Evolutionary conservation across 78 protist species (phyloP).

Genomic region (Speleostelium caveatum): DNA sequence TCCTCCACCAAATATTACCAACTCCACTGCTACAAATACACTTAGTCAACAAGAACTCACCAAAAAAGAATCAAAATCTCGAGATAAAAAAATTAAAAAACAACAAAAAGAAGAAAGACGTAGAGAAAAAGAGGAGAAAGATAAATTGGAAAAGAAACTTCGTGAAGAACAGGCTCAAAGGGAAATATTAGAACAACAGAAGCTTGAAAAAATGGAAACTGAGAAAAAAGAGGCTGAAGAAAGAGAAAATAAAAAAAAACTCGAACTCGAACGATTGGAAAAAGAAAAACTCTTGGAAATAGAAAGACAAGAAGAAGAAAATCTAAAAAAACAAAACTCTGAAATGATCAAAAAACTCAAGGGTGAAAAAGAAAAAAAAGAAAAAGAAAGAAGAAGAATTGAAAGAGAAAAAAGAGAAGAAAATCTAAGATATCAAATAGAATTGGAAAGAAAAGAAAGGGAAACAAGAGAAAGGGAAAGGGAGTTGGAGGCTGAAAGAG

Average conservation of each 20-base stretch:
- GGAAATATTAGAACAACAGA: slow-evolving; percentile 12
- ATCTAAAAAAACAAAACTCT: not conserved
- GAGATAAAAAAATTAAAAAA: slow-evolving; percentile 12
- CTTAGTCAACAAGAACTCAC: not conserved
- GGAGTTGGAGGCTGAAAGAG: slow-evolving; percentile 9
- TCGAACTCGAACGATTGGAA: slow-evolving; percentile 17
- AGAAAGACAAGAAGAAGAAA: slow-evolving; percentile 36
- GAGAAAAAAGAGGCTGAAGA: slow-evolving; percentile 52
- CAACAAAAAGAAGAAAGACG: slow-evolving; percentile 54
- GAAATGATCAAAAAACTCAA: not conserved
- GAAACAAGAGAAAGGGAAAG: slow-evolving; percentile 28
- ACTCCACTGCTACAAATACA: not conserved
- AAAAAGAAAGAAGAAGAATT: slow-evolving; percentile 39
- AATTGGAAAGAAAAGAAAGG: slow-evolving; percentile 24
- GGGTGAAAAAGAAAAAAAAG: slow-evolving; percentile 22
- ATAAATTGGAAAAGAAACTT: slow-evolving; percentile 1
- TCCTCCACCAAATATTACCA: not conserved
- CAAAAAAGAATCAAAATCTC: not conserved
- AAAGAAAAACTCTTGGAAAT: slow-evolving; percentile 10
- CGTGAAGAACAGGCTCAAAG: slow-evolving; percentile 19
- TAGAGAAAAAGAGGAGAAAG: slow-evolving; percentile 53
- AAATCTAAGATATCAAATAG: slow-evolving; percentile 25
- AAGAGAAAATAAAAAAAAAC: slow-evolving; percentile 7
- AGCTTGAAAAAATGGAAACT: slow-evolving; percentile 12
- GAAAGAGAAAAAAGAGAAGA: slow-evolving; percentile 44